These are phyloP conservation scores for Capsella rubella DNA, from an alignment of 441 rosid genomes.

Conservation along the genomic window DNA sequence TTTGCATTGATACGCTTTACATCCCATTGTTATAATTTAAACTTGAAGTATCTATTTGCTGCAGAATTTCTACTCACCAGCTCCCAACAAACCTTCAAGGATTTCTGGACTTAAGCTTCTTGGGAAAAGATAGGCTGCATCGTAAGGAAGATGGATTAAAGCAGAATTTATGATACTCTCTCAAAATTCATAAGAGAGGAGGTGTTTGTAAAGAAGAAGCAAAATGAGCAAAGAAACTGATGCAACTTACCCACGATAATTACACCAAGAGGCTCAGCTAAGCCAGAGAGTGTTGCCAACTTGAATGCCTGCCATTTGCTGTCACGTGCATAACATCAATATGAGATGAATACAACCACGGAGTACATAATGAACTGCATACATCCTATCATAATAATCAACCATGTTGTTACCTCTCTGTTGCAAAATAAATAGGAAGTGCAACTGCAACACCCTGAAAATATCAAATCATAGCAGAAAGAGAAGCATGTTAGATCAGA, in stretches of 20 bases:
- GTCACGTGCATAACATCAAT: constrained; percentile 44
- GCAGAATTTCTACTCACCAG: constrained; percentile 57
- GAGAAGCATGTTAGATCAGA: constrained; percentile 30
- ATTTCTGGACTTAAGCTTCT: constrained; percentile 93
- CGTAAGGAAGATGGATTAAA: constrained; percentile 25
- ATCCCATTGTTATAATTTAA: not conserved
- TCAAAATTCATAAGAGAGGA: constrained; percentile 3
- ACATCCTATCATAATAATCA: constrained; percentile 14
- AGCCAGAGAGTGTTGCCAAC: constrained; percentile 92
- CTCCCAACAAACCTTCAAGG: constrained; percentile 92
- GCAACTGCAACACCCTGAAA: constrained; percentile 97
- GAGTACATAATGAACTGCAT: constrained; percentile 1
- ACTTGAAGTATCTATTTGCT: not conserved
- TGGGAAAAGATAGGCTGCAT: constrained; percentile 94
- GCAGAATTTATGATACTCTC: not conserved
- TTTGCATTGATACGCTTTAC: not conserved
- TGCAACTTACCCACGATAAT: constrained; percentile 78
- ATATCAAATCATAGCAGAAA: constrained; percentile 33
- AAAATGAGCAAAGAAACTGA: not conserved
- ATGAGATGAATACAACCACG: constrained; percentile 9
- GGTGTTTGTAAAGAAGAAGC: constrained; percentile 1
- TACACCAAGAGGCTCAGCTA: constrained; percentile 98
- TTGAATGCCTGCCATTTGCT: constrained; percentile 99
- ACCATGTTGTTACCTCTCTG: constrained; percentile 72
- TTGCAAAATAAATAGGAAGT: constrained; percentile 95